Percentiles rank a stretch among this genome's conserved stretches.
These are phyloP conservation scores for Hamiltosporidium tvaerminnensis DNA, from an alignment of 371 early-diverging fungal genomes.

Conservation along the genomic window DNA sequence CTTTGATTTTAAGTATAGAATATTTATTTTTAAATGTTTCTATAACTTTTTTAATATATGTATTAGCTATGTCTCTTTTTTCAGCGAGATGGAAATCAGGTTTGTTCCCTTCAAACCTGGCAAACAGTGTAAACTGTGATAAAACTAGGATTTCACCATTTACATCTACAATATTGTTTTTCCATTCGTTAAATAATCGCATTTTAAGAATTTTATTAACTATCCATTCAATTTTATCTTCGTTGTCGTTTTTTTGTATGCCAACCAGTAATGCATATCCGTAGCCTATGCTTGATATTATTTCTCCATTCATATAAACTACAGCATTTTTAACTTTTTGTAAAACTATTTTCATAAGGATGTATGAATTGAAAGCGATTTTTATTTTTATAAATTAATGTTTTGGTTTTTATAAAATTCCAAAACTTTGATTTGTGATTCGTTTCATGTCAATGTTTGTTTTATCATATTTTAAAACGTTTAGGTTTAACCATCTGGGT, in stretches of 20 bases:
- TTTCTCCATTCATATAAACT: not conserved
- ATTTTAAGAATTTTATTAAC: conserved; percentile 1
- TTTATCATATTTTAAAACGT: too few relatives aligned
- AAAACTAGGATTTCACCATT: conserved; percentile 8
- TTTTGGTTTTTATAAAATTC: too few relatives aligned
- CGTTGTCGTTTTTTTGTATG: not conserved
- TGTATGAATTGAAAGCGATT: too few relatives aligned
- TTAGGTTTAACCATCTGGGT: too few relatives aligned
- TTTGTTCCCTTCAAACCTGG: conserved; percentile 18
- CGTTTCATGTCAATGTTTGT: too few relatives aligned
- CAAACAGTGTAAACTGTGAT: conserved; percentile 38
- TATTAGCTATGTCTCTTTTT: conserved; percentile 3
- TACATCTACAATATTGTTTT: not conserved
- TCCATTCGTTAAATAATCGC: conserved; percentile 2
- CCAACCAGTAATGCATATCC: conserved; percentile 9
- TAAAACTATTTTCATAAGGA: conserved; percentile 16
- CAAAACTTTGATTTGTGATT: too few relatives aligned
- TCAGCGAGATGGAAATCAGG: conserved; percentile 30
- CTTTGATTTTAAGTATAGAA: conserved; percentile 1
- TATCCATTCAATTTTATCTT: not conserved
- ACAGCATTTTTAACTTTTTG: conserved; percentile 6
- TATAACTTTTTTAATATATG: conserved; percentile 2
- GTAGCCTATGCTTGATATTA: not conserved
- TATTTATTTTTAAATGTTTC: conserved; percentile 3
- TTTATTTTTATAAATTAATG: too few relatives aligned